These are phyloP conservation scores for Yamadazyma diddensiae DNA, from an alignment of 1,139 yeast genomes.

Conservation along the genomic window DNA sequence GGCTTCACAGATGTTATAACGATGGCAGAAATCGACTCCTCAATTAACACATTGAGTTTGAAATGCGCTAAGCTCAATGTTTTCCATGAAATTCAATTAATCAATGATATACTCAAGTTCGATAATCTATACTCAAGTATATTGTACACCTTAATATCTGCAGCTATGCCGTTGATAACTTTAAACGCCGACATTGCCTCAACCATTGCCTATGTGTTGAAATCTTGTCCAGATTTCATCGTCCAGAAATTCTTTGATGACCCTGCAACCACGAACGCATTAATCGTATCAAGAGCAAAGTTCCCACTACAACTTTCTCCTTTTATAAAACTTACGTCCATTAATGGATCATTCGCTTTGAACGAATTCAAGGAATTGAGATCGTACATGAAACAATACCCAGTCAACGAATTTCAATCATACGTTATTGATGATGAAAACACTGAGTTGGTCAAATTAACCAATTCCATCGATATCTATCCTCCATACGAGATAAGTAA, in stretches of 20 bases:
- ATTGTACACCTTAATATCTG: conserved; percentile 55
- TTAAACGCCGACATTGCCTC: conserved; percentile 54
- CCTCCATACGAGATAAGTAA: conserved; percentile 51
- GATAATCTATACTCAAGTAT: conserved; percentile 58
- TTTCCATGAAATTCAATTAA: conserved; percentile 39
- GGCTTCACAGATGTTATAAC: conserved; percentile 14
- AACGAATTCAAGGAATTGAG: conserved; percentile 57
- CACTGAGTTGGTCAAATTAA: conserved; percentile 48
- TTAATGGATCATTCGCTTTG: conserved; percentile 65
- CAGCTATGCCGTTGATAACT: conserved; percentile 62
- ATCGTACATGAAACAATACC: conserved; percentile 54
- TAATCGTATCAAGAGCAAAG: conserved; percentile 65
- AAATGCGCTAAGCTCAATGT: conserved; percentile 48
- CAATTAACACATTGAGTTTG: conserved; percentile 35
- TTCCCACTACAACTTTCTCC: conserved; percentile 70
- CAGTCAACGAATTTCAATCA: conserved; percentile 33
- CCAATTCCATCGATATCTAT: conserved; percentile 37
- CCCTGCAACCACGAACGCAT: conserved; percentile 50
- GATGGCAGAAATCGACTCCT: conserved; percentile 14
- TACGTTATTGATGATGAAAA: conserved; percentile 51
- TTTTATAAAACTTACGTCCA: conserved; percentile 57
- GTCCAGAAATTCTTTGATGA: conserved; percentile 58
- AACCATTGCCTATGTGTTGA: conserved; percentile 49
- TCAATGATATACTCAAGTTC: conserved; percentile 45
- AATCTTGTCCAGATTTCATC: conserved; percentile 53